phyloP scores from a whole-genome alignment of 495 filamentous ascomycete species.

The Aspergillus taichungensis region DNA sequence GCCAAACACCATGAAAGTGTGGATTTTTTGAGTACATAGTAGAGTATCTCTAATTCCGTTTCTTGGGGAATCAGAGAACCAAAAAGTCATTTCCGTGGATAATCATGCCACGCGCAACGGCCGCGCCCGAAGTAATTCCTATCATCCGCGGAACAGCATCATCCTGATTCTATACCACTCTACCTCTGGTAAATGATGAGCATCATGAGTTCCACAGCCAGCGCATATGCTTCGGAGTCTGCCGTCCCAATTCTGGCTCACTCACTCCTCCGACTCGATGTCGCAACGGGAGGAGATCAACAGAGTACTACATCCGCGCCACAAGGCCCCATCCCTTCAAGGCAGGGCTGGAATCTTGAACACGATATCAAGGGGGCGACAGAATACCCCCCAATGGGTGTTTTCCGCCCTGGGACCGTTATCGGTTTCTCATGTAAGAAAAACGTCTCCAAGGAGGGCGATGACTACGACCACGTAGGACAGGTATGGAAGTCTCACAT shows the following conservation, averaged over 20 bases:
- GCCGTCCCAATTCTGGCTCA: constrained; percentile 30
- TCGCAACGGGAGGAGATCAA: neutral
- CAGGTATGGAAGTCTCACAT: constrained; percentile 18
- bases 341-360: constrained; percentile 23
- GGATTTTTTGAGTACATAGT: neutral
- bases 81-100: too few relatives aligned
- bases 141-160: neutral
- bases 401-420: constrained; percentile 27
- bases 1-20: neutral
- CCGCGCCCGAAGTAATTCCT: neutral
- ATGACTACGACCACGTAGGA: constrained; percentile 26
- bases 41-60: neutral
- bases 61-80: too few relatives aligned
- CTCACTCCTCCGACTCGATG: constrained; percentile 13
- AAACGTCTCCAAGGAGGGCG: constrained; percentile 14
- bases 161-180: neutral
- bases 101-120: too few relatives aligned
- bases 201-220: constrained; percentile 8
- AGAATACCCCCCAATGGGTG: constrained; percentile 1
- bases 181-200: neutral
- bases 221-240: constrained; percentile 23
- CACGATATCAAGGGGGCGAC: constrained; percentile 21
- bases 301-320: neutral
- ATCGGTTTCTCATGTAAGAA: constrained; percentile 33
- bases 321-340: neutral